Evolutionary conservation across 768 basidiomycete species (phyloP), one percentile per base, ranked within the genome.

Genomic region (Agaricus sinodeliciosus): DNA sequence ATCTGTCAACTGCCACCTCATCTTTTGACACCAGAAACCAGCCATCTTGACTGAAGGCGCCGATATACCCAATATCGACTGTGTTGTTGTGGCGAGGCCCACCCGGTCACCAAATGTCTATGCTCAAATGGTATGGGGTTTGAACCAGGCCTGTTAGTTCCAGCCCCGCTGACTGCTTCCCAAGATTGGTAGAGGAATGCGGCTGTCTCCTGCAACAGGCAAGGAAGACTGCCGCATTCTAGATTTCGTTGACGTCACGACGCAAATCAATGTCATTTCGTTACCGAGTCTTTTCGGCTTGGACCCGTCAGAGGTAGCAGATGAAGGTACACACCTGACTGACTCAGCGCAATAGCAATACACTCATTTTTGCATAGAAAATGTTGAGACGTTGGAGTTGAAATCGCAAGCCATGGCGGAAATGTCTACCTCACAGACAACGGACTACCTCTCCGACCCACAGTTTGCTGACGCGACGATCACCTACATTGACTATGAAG

Each of bases 51-150:
- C 93, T 1, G 94, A 96, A 71, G 94, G 94, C 3, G 82, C 93
- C 16, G 94, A 98, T 70, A 91, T 97, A 48, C 94, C 94, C 2
- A 90, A 90, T 55, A 87, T 96, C 50, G 94, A 98, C 61, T 96
- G 94, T 57, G 78, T 97, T 8, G 65, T 97, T 31, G 71, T 97
- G 16, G 92, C 89, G 13, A 77, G 91, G 16, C 94, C 94, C 15
- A 97, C 94, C 1, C 78, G 87, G 22, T 95, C 93, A 11, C 77
- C 82, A 31, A 97, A 95, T 63, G 67, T 95, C 9, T 92, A 94
- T 62, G 81, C 90, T 15, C 94, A 98, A 62, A 96, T 97, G 92
- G 92, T 91, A 53, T 31, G 73, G 57, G 9, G 28, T 44, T 46
- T 37, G 18, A 22, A 31, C 47, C 8, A 34, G 26, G 47, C 22